Evolutionary conservation across 805 yeast species (phyloP).

Genomic region (Martiniozyma abietophila): DNA sequence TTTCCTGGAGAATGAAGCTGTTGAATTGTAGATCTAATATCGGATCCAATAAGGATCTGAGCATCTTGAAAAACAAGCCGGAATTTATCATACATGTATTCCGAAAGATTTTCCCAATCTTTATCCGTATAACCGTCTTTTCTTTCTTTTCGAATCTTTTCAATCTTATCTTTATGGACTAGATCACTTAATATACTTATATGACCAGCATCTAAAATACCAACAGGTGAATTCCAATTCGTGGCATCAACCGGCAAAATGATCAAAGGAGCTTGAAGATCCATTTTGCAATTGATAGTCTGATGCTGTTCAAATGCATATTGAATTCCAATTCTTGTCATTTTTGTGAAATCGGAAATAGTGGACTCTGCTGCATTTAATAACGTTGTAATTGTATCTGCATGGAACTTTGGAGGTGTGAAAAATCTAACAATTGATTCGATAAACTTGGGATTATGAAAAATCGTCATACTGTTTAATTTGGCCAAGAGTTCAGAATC

Average conservation of each 20-base stretch:
- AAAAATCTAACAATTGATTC: conserved; percentile 71
- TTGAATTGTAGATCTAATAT: conserved; percentile 66
- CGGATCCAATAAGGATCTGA: conserved; percentile 79
- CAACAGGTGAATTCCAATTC: conserved; percentile 78
- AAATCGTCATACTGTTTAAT: conserved; percentile 79
- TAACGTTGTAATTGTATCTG: conserved; percentile 82
- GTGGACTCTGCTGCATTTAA: conserved; percentile 94
- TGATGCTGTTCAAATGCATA: conserved; percentile 93
- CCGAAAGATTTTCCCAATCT: conserved; percentile 70
- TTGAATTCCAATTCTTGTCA: conserved; percentile 86
- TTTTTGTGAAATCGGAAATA: conserved; percentile 80
- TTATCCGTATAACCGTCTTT: conserved; percentile 43
- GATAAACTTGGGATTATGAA: conserved; percentile 76
- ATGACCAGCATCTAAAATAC: conserved; percentile 93
- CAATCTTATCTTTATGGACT: conserved; percentile 58
- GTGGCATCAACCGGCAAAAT: conserved; percentile 77
- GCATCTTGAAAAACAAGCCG: conserved; percentile 72
- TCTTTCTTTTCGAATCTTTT: conserved; percentile 56
- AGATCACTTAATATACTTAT: conserved; percentile 75
- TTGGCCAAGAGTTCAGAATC: conserved; percentile 70
- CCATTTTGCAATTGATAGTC: conserved; percentile 75
- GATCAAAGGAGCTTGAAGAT: conserved; percentile 88
- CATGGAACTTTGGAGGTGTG: conserved; percentile 76
- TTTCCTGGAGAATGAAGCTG: conserved; percentile 45
- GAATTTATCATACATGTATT: conserved; percentile 86